Evolutionary conservation across 106 monocot species (phyloP).

Genomic region (Vanilla planifolia): DNA sequence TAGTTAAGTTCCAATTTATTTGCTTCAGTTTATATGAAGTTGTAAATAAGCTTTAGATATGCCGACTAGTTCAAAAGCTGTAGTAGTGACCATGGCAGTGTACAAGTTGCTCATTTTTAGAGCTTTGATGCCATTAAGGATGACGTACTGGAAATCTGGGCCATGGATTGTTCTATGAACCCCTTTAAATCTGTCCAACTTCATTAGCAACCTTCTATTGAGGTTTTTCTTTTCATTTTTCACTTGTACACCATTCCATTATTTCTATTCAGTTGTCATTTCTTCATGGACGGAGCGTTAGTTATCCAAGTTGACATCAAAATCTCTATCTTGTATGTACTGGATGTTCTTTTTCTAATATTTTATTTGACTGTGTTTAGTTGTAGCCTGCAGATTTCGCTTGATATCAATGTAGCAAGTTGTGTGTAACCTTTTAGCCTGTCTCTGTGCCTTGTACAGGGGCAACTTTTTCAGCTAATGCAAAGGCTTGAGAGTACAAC

Average conservation of each 20-base stretch:
- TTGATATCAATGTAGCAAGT: background rate
- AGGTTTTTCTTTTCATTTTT: background rate
- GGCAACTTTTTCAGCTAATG: constrained; percentile 97
- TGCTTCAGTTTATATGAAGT: no score
- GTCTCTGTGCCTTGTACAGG: constrained; percentile 28
- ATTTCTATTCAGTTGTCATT: background rate
- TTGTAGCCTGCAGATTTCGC: background rate
- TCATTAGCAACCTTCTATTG: no score
- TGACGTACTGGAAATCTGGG: no score
- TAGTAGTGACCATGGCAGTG: no score
- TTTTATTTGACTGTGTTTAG: background rate
- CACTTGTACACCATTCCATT: background rate
- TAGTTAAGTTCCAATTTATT: no score
- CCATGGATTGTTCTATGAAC: no score
- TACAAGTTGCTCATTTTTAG: no score
- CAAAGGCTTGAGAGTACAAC: constrained; percentile 89
- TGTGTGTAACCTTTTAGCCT: background rate
- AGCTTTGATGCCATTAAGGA: no score
- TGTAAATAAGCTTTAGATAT: no score
- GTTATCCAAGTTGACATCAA: background rate
- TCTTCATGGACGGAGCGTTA: no score
- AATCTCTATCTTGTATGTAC: background rate
- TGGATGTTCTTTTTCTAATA: background rate
- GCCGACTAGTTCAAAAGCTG: no score
- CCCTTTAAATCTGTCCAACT: no score